Base-by-base conservation (phyloP, 768 basidiomycete genomes). In the Neoboletus subvelutipes region DNA sequence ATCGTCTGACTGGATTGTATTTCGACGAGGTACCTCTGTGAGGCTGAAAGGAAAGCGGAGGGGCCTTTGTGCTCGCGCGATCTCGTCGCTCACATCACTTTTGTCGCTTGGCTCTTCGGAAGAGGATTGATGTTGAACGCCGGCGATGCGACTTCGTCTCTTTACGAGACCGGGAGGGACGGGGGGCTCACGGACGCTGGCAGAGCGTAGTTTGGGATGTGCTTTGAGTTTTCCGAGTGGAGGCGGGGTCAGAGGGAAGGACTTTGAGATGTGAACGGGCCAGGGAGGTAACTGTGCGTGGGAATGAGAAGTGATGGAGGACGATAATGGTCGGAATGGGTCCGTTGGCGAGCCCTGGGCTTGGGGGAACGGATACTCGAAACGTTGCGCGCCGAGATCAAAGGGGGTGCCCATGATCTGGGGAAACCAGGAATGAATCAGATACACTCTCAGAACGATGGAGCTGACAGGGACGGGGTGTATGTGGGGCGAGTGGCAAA, bases 371-470 rank as follows among this genome's bases (percentile, higher is more conserved):
- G 71, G 71, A 45, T 72, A 72, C 50, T 72, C 71, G 61, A 70
- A 72, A 28, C 68, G 71, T 20, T 57, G 70, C 22, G 71, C 59
- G 40, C 71, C 72, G 42, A 70, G 64, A 65, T 73, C 71, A 52
- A 72, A 72, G 10, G 71, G 71, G 0, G 71, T 72, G 47, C 71
- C 62, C 57, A 73, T 67, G 54, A 72, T 73, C 71, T 72, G 51
- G 40, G 33, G 41, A 41, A 47, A 39, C 28, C 37, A 36, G 41
- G 31, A 37, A 50, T 10, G 36, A 18, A 50, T 50, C 36, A 50
- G 48, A 50, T 49, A 26, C 48, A 37, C 34, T 5, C 2, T 33
- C 45, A 46, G 28, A 34, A 48, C 22, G 17, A 4, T 11, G 9
- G 33, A 48, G 11, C 6, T 48, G 46, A 49, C 48, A 36, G 4